Base-by-base conservation (phyloP, 164 flowering plant genomes). In the Akebia trifoliata region DNA sequence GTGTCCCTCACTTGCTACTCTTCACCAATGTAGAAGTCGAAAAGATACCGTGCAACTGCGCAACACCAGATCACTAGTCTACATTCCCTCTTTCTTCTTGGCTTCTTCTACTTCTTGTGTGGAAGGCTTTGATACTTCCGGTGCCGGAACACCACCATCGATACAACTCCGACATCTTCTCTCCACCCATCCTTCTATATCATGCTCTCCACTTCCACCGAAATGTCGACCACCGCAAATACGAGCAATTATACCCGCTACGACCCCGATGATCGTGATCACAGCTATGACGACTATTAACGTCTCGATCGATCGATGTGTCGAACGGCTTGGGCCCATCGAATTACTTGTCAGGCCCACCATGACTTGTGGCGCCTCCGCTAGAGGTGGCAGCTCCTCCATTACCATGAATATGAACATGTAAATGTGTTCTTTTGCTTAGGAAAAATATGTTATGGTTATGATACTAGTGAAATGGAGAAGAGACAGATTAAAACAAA, bases 171-270 rank as follows among this genome's bases (percentile, higher is more conserved):
- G 69, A 53, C 96, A 85, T 62, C 64, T 75, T 50, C 74, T 82
- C 57, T 85, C 90, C 1, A 84, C 81, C 92, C 92, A 88, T 24
- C 96, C 90, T 75, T 85, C 96, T 8, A 81, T 71, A 64, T 85
- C 90, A 50, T 83, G 58, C 42, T 83, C 95, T 3, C 84, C 87
- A 40, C 26, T 65, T 37, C 77, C 77, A 6, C 81, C 84, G 17
- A 74, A 56, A 61, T 82, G 90, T n/a, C 81, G 63, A 2, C 92
- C 90, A 1, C 88, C 87, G 37, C 96, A 88, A 1, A 84, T 57
- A 26, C 90, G 69, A 2, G 90, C 96, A 4, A 85, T 62, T 36
- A 85, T 70, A 29, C 90, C 90, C 0, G 96, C 92, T 1, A 82
- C 38, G 4, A 85, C 88, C 2, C 71, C 84, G 1, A 81, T 57